Conservation (phyloP, 139 green algal species). For the Edaphochlamys debaryana region DNA sequence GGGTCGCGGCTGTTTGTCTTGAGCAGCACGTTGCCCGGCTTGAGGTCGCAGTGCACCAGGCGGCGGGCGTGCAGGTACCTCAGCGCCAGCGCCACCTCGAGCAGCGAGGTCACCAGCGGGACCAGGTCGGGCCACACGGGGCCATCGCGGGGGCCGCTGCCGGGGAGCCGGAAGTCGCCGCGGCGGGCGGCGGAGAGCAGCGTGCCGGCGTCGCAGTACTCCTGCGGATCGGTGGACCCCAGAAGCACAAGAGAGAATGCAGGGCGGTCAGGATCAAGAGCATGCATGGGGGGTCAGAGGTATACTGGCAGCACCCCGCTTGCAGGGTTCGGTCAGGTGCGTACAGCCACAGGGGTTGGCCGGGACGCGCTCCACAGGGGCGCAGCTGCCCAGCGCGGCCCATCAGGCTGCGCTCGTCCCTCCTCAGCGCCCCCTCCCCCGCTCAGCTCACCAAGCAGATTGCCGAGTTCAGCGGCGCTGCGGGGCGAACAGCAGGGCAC, state of each 20-base stretch:
- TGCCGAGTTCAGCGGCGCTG: slow-evolving; percentile 27
- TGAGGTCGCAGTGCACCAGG: slow-evolving; percentile 41
- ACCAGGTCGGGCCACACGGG: slow-evolving; percentile 37
- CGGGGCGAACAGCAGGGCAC: too few species aligned
- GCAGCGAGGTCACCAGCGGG: slow-evolving; percentile 23
- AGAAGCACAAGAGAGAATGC: neutral
- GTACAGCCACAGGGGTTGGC: too few species aligned
- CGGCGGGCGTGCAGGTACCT: slow-evolving; percentile 27
- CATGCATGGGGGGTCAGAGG: too few species aligned
- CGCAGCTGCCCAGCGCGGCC: too few species aligned
- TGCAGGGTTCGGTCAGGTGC: too few species aligned
- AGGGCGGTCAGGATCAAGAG: neutral
- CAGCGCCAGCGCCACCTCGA: slow-evolving; percentile 37
- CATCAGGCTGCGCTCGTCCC: too few species aligned
- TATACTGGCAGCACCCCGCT: too few species aligned
- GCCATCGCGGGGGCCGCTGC: slow-evolving; percentile 24
- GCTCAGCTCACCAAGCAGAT: slow-evolving; percentile 37
- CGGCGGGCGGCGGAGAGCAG: slow-evolving; percentile 23
- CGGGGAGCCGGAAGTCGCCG: slow-evolving; percentile 30
- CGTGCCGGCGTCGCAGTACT: slow-evolving; percentile 40
- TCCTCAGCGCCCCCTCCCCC: too few species aligned
- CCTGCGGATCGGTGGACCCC: neutral
- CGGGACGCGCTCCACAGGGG: too few species aligned
- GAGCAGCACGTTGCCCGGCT: slow-evolving; percentile 41
- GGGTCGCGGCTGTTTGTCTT: slow-evolving; percentile 7